Evolutionary conservation across 202 grass and related monocot species (phyloP).

Genomic region (Elaeis oleifera): DNA sequence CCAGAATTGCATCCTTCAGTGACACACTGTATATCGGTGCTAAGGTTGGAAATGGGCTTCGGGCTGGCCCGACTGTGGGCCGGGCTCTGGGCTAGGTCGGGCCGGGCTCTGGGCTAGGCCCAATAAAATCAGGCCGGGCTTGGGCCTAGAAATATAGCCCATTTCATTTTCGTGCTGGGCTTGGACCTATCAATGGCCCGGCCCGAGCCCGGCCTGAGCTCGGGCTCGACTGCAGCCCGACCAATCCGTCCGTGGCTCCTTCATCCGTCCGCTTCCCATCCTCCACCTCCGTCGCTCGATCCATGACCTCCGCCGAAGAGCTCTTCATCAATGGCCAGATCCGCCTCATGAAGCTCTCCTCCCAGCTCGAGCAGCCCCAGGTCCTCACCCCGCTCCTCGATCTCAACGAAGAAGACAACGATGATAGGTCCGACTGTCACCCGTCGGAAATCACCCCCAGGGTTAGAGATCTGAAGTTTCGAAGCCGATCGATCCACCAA

Average conservation of each 20-base stretch:
- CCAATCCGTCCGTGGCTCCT: neutral
- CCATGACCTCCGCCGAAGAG: constrained; percentile 22
- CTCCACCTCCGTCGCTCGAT: neutral
- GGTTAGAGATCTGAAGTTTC: constrained; percentile 16
- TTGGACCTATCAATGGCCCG: too few species aligned
- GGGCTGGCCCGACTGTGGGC: too few species aligned
- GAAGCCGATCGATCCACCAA: constrained; percentile 11
- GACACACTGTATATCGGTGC: too few species aligned
- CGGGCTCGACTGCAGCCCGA: too few species aligned
- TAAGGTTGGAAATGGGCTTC: too few species aligned
- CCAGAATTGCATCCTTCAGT: too few species aligned
- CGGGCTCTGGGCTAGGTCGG: too few species aligned
- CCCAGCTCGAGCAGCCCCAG: constrained; percentile 41
- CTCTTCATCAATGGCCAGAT: constrained; percentile 72
- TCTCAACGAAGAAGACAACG: neutral
- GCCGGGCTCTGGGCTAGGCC: too few species aligned
- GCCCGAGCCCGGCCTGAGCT: too few species aligned
- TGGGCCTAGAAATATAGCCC: too few species aligned
- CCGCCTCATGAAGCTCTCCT: constrained; percentile 49
- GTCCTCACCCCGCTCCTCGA: constrained; percentile 4
- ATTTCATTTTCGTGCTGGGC: too few species aligned
- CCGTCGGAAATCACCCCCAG: neutral
- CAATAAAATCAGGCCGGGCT: too few species aligned
- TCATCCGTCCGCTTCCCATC: constrained; percentile 31
- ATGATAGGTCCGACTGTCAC: neutral